Base-by-base conservation (phyloP, 2,329 filamentous ascomycete genomes). In the Epichloe sylvatica region DNA sequence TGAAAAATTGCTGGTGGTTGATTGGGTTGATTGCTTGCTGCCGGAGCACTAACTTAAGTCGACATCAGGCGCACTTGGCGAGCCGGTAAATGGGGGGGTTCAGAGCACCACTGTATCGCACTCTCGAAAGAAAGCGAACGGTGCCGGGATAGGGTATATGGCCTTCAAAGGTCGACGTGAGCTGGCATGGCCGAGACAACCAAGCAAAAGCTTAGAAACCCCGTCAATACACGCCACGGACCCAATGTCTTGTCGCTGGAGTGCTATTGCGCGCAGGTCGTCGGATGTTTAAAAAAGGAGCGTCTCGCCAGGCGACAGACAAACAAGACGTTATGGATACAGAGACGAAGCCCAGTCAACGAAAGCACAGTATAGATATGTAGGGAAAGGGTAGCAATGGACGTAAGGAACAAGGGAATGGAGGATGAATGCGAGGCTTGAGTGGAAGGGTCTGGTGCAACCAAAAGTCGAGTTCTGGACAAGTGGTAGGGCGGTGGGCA, bases 1-100 rank as follows among this genome's bases (percentile, higher is more conserved):
- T 21, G 17, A 19, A 12, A 12, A 34, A 40, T 45, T 45, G 40
- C 40, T 17, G n/a, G 30, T 36, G 37, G 19, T 45, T 19, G 30
- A 51, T 35, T 19, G 40, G 15, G n/a, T 44, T 30, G 30, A 9
- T 37, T 25, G 35, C 36, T 43, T 38, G 33, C 25, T 48, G 45
- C 17, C 17, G n/a, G 36, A 35, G 19, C 34, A 44, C 33, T 40
- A 30, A 36, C 33, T 47, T 47, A 21, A 36, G 41, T 39, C 40
- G 49, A 41, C 45, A 51, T 48, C n/a, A 17, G 49, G 36, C 45
- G n/a, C 45, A 47, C 13, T n/a, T 17, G 33, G 41, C 34, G 21
- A 34, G 33, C 19, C 21, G 6, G 38, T 13, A 21, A 33, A 17
- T 21, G n/a, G 11, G 15, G 19, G 23, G 35, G 12, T 35, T 21